Base-by-base conservation (phyloP, 805 yeast genomes). In the Metschnikowia kofuensis region DNA sequence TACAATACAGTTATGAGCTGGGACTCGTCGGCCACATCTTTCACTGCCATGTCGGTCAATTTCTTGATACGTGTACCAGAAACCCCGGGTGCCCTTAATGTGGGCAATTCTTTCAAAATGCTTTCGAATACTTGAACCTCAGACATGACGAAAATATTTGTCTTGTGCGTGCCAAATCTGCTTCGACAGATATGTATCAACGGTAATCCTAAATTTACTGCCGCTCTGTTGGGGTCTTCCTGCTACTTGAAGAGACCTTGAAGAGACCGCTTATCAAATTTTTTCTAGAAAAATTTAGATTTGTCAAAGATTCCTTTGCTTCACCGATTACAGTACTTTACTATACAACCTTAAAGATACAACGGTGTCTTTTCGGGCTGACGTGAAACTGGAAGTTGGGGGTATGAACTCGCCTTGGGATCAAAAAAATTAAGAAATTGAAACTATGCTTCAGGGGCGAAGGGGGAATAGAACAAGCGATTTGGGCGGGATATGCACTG, bases 51-150 rank as follows among this genome's bases (percentile, higher is more conserved):
- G 49, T 87, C 86, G 40, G 92, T 87, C 63, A 91, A 74, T 62
- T 84, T 84, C 67, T 88, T 88, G 68, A 92, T 94, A 72, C 97
- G 89, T 48, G 96, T 83, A 39, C 98, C 98, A 29, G 97, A 90
- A 45, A 92, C 94, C 52, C 99, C 98, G 12, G 92, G 92, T 13
- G 96, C 81, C 68, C 84, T 85, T 59, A 86, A 69, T 6, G 78
- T 74, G 29, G 78, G 72, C 46, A 80, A 64, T 61, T 79, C 83
- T 54, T 72, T 74, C 50, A 79, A 66, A 31, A 73, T 70, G 42
- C 67, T 54, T 54, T 77, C 80, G 58, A 80, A 79, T 55, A 77
- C 73, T 57, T 74, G 76, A 51, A 69, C 65, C 21, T 62, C 67
- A 34, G 77, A 65, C 79, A 74, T 73, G 8, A 42, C 34, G 11